Evolutionary conservation across 371 early-diverging fungal genomes (phyloP).

Genomic region (Saksenaea oblongispora): DNA sequence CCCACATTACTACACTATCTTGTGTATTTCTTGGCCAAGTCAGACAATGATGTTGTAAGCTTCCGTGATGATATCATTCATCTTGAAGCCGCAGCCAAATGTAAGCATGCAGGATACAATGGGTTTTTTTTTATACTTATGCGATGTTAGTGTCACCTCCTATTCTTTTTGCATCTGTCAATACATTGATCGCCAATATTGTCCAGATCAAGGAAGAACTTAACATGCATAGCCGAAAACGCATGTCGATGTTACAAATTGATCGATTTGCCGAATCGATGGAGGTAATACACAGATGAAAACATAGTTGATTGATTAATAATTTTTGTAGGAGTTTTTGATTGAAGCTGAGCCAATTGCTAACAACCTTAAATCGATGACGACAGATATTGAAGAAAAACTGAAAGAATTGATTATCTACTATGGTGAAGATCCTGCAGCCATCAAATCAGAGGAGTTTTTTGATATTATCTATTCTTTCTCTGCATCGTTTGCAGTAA

Average conservation of each 20-base stretch:
- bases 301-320: too few species aligned
- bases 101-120: slow-evolving; percentile 25
- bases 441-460: slow-evolving; percentile 84
- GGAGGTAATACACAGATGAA: slow-evolving; percentile 43
- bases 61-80: slow-evolving; percentile 71
- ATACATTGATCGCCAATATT: slow-evolving; percentile 58
- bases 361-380: slow-evolving; percentile 35
- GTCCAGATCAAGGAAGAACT: slow-evolving; percentile 63
- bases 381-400: slow-evolving; percentile 51
- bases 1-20: slow-evolving; percentile 80
- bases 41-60: slow-evolving; percentile 56
- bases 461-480: slow-evolving; percentile 63
- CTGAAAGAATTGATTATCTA: slow-evolving; percentile 65
- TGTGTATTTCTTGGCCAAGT: slow-evolving; percentile 61
- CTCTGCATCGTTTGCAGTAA: slow-evolving; percentile 43
- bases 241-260: slow-evolving; percentile 45
- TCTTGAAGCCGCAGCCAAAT: slow-evolving; percentile 69
- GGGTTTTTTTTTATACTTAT: background rate
- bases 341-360: slow-evolving; percentile 44
- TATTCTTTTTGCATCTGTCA: slow-evolving; percentile 61
- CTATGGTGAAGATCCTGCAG: slow-evolving; percentile 82
- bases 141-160: slow-evolving; percentile 57
- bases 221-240: slow-evolving; percentile 23
- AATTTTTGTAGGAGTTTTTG: slow-evolving; percentile 37
- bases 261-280: slow-evolving; percentile 69